Conservation (phyloP, 164 flowering plant species). For the Vitis labrusca region DNA sequence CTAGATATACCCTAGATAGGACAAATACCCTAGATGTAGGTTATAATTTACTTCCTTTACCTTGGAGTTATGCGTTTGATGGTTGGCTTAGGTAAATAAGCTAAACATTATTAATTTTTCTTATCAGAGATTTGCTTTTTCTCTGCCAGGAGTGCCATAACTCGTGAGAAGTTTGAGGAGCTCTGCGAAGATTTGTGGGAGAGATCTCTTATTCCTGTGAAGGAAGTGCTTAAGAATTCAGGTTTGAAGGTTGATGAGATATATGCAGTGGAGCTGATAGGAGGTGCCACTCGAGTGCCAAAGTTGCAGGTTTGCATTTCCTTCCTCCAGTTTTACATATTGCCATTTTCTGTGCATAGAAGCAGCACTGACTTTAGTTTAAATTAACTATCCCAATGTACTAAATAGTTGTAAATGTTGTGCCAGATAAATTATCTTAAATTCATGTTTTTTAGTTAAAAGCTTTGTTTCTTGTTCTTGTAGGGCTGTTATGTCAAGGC, state of each 20-base stretch:
- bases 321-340: background rate
- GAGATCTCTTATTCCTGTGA: slow-evolving; percentile 72
- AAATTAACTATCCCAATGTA: too few species aligned
- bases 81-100: background rate
- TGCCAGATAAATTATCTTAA: too few species aligned
- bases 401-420: too few species aligned
- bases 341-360: background rate
- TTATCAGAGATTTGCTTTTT: slow-evolving; percentile 3
- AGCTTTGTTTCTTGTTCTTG: too few species aligned
- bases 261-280: slow-evolving; percentile 92
- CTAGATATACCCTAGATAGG: too few species aligned
- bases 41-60: background rate
- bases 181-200: slow-evolving; percentile 96
- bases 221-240: slow-evolving; percentile 73
- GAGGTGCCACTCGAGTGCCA: slow-evolving; percentile 97
- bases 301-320: slow-evolving; percentile 76
- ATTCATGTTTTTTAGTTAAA: too few species aligned
- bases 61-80: background rate
- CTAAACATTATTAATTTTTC: background rate
- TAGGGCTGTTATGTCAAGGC: too few species aligned
- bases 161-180: slow-evolving; percentile 96
- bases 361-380: background rate
- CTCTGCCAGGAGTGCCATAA: slow-evolving; percentile 72
- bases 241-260: slow-evolving; percentile 68
- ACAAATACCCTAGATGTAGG: background rate